Evolutionary conservation across 495 filamentous ascomycete genomes (phyloP).

Genomic region (Xylaria telfairii): DNA sequence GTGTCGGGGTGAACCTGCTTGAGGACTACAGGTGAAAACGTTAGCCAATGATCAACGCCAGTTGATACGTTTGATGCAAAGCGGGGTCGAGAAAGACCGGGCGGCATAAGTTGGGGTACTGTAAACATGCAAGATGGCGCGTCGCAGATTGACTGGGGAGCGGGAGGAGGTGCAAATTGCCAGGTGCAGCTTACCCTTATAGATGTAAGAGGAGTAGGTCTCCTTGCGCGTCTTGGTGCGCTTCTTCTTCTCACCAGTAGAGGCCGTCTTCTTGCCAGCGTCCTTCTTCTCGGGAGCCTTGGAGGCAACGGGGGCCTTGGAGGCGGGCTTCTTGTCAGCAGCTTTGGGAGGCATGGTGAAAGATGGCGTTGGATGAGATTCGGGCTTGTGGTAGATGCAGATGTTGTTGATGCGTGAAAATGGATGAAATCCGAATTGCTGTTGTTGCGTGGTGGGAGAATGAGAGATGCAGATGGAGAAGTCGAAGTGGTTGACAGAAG

Average conservation of each 20-base stretch:
- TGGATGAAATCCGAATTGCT: constrained; percentile 37
- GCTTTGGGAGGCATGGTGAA: constrained; percentile 93
- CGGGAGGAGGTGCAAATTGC: background rate
- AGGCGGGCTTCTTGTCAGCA: constrained; percentile 96
- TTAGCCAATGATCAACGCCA: constrained; percentile 20
- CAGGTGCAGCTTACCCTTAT: constrained; percentile 79
- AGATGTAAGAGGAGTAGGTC: constrained; percentile 99
- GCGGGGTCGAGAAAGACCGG: background rate
- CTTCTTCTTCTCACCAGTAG: constrained; percentile 99
- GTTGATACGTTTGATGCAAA: background rate
- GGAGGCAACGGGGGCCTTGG: constrained; percentile 91
- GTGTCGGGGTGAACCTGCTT: constrained; percentile 99
- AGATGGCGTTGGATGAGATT: constrained; percentile 28
- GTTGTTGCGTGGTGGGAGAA: constrained; percentile 41
- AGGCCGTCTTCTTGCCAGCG: constrained; percentile 98
- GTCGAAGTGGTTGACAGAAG: constrained; percentile 53
- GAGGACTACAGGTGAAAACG: constrained; percentile 68
- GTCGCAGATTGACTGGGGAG: too few species aligned
- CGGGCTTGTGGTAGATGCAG: constrained; percentile 27
- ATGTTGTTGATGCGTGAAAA: constrained; percentile 39
- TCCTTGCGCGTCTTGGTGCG: constrained; percentile 99
- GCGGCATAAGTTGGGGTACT: background rate
- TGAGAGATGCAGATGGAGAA: constrained; percentile 51
- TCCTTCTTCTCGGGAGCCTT: constrained; percentile 95
- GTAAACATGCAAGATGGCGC: too few species aligned